A percentile compares a stretch with the other conserved stretches of the same genome.
Conservation (phyloP, 164 flowering plant genomes). For the Kingdonia uniflora region DNA sequence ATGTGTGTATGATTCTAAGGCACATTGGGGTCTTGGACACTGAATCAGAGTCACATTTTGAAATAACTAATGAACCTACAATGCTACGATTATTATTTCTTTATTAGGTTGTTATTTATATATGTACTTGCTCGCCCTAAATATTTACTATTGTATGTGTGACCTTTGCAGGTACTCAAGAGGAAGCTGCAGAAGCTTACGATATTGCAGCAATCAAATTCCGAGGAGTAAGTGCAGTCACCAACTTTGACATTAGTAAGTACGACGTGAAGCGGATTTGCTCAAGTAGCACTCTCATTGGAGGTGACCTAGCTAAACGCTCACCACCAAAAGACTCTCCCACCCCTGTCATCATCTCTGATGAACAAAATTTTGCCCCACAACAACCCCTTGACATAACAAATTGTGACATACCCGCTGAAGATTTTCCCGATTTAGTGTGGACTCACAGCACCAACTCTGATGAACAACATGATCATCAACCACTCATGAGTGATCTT, state of each 20-base stretch:
- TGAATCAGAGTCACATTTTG: too few species aligned
- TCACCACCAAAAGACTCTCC: constrained; percentile 21
- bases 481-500: neutral
- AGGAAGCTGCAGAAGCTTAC: constrained; percentile 78
- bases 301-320: constrained; percentile 53
- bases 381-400: constrained; percentile 5
- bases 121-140: too few species aligned
- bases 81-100: constrained; percentile 21
- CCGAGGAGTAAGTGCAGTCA: constrained; percentile 63
- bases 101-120: constrained; percentile 15
- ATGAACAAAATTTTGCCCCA: constrained; percentile 6
- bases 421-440: neutral
- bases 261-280: constrained; percentile 54
- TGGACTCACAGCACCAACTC: neutral
- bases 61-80: too few species aligned
- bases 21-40: too few species aligned
- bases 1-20: too few species aligned
- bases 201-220: constrained; percentile 76
- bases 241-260: constrained; percentile 55
- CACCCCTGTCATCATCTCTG: neutral
- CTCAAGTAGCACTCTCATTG: constrained; percentile 48
- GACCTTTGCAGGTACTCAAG: constrained; percentile 49
- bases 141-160: too few species aligned
- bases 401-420: neutral
- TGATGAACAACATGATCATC: neutral